A percentile compares a stretch with the other conserved stretches of the same genome.
These are phyloP conservation scores for Coffea canephora DNA, from an alignment of 257 asterid species.

Conservation along the genomic window DNA sequence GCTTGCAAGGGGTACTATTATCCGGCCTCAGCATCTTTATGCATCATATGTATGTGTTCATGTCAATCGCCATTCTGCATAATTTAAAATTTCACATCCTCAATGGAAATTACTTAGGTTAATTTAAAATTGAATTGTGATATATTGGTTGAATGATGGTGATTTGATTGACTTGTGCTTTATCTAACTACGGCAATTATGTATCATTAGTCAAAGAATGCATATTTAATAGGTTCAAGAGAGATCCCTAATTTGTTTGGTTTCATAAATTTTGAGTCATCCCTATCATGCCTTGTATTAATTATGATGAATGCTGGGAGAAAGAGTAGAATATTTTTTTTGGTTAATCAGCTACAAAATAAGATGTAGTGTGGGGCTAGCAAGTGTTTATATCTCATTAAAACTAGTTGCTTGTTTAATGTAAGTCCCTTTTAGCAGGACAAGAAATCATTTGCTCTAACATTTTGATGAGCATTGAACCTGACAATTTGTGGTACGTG, in stretches of 20 bases:
- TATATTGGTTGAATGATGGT: neutral
- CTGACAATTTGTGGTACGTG: neutral
- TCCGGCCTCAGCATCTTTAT: no score
- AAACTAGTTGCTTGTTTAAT: neutral
- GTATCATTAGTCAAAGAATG: neutral
- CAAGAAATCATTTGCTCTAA: neutral
- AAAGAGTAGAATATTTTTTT: neutral
- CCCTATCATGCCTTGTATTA: neutral
- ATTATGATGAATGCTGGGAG: neutral
- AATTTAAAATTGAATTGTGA: neutral
- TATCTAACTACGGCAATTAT: neutral
- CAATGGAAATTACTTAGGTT: no score
- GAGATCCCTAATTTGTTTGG: conserved; percentile 21
- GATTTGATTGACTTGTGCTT: neutral
- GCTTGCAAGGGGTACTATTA: no score
- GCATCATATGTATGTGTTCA: no score
- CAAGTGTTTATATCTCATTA: neutral
- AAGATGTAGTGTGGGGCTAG: no score
- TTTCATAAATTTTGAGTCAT: neutral
- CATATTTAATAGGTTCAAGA: neutral
- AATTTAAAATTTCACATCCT: no score
- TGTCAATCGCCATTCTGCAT: no score
- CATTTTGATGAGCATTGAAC: neutral
- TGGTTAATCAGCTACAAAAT: no score
- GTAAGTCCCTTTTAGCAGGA: neutral